phyloP scores from a whole-genome alignment of 148 eudicot species.

The Euryodendron excelsum region DNA sequence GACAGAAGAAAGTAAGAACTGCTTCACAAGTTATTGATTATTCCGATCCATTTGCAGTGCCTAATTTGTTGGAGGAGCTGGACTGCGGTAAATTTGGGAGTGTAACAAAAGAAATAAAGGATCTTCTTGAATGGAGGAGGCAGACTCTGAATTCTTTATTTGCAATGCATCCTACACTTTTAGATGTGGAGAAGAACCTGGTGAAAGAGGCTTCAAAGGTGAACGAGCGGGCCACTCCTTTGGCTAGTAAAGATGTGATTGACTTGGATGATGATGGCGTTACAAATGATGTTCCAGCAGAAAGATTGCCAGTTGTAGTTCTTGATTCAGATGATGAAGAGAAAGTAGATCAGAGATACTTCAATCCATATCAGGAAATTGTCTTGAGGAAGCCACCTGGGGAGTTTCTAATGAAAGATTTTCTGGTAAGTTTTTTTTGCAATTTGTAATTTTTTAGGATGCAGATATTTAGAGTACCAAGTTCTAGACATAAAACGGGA shows the following conservation, averaged over 20 bases:
- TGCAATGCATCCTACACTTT: conserved; percentile 28
- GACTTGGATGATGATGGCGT: conserved; percentile 31
- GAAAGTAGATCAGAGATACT: conserved; percentile 19
- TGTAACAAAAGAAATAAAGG: conserved; percentile 54
- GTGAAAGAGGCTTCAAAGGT: conserved; percentile 12
- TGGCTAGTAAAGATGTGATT: conserved; percentile 21
- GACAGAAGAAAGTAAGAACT: conserved; percentile 11
- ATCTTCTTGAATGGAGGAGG: conserved; percentile 36
- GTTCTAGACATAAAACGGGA: too few species aligned
- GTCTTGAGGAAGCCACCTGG: conserved; percentile 39
- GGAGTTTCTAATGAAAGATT: conserved; percentile 30
- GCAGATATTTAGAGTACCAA: neutral
- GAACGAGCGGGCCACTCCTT: neutral
- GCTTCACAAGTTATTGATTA: conserved; percentile 32
- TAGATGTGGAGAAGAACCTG: conserved; percentile 7
- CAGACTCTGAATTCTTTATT: conserved; percentile 16
- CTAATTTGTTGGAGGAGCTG: conserved; percentile 30
- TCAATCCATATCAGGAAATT: conserved; percentile 39
- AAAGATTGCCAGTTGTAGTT: conserved; percentile 39
- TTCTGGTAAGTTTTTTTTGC: conserved; percentile 36
- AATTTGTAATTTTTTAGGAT: neutral
- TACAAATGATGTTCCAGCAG: conserved; percentile 14
- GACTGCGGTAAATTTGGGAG: conserved; percentile 57
- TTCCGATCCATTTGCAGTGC: conserved; percentile 45
- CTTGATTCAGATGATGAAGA: conserved; percentile 80